Evolutionary conservation across 176 grass and related monocot genomes (phyloP).

Genomic region (Raddia guianensis): DNA sequence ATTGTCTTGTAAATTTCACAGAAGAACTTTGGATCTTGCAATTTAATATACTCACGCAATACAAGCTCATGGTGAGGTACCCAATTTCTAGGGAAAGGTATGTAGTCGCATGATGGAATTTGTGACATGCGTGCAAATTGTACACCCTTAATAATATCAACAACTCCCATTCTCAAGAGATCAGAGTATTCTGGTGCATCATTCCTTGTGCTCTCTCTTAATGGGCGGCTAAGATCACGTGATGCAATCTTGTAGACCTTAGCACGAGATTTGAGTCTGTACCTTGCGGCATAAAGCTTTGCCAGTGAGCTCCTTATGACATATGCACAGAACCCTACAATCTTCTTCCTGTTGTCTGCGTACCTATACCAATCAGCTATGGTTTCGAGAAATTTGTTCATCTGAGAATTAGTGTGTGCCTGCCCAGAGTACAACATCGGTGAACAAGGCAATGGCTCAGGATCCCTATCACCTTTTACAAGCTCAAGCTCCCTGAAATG

Average conservation of each 20-base stretch:
- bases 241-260: slow-evolving; percentile 96
- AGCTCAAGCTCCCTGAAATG: slow-evolving; percentile 94
- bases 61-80: slow-evolving; percentile 80
- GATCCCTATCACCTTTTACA: slow-evolving; percentile 88
- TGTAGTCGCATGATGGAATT: slow-evolving; percentile 94
- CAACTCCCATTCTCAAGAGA: slow-evolving; percentile 90
- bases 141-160: slow-evolving; percentile 91
- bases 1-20: slow-evolving; percentile 77
- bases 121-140: slow-evolving; percentile 86
- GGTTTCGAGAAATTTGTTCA: slow-evolving; percentile 99
- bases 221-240: slow-evolving; percentile 80
- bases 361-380: slow-evolving; percentile 96
- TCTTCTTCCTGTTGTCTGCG: slow-evolving; percentile 92
- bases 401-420: slow-evolving; percentile 95
- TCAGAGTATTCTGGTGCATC: slow-evolving; percentile 91
- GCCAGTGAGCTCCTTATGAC: slow-evolving; percentile 85
- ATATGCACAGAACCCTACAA: slow-evolving; percentile 93
- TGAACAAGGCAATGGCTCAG: slow-evolving; percentile 74
- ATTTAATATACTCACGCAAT: slow-evolving; percentile 81
- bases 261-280: slow-evolving; percentile 93
- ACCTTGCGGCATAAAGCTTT: slow-evolving; percentile 89
- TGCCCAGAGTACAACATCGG: slow-evolving; percentile 92
- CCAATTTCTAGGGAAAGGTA: slow-evolving; percentile 84
- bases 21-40: slow-evolving; percentile 93
- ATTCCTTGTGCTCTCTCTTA: slow-evolving; percentile 83